phyloP scores from a whole-genome alignment of 495 filamentous ascomycete species.

The Hyaloscypha hepaticicola region DNA sequence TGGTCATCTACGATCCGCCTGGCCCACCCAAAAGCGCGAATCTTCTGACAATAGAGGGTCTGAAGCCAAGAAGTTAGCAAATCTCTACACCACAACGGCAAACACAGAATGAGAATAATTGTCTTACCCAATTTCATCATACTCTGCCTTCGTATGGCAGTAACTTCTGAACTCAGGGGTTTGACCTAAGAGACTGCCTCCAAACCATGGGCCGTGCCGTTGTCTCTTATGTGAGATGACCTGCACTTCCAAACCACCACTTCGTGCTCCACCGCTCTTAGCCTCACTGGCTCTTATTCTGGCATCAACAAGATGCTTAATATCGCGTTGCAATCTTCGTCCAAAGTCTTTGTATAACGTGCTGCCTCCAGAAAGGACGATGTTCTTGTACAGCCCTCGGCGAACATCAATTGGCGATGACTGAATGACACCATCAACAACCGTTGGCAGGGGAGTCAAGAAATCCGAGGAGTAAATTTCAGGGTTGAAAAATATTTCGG shows the following conservation, averaged over 20 bases:
- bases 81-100: not conserved
- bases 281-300: conserved; percentile 88
- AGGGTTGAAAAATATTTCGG: conserved; percentile 99
- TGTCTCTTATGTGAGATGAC: conserved; percentile 96
- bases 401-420: conserved; percentile 96
- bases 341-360: conserved; percentile 98
- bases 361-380: conserved; percentile 93
- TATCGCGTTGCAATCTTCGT: conserved; percentile 90
- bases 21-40: conserved; percentile 94
- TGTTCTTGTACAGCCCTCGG: conserved; percentile 98
- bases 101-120: not conserved
- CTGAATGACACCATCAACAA: conserved; percentile 96
- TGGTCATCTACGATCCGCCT: conserved; percentile 53
- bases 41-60: conserved; percentile 90
- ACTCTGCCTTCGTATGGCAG: conserved; percentile 88
- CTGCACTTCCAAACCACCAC: conserved; percentile 87
- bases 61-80: conserved; percentile 47
- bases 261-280: conserved; percentile 78
- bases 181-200: conserved; percentile 91
- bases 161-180: conserved; percentile 99
- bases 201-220: conserved; percentile 97
- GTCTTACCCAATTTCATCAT: conserved; percentile 21
- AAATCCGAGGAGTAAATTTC: conserved; percentile 99
- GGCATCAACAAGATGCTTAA: conserved; percentile 89
- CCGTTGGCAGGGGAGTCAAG: conserved; percentile 86